Base-by-base conservation (phyloP, 208 protist genomes). In the Wallacemonas sp. region DNA sequence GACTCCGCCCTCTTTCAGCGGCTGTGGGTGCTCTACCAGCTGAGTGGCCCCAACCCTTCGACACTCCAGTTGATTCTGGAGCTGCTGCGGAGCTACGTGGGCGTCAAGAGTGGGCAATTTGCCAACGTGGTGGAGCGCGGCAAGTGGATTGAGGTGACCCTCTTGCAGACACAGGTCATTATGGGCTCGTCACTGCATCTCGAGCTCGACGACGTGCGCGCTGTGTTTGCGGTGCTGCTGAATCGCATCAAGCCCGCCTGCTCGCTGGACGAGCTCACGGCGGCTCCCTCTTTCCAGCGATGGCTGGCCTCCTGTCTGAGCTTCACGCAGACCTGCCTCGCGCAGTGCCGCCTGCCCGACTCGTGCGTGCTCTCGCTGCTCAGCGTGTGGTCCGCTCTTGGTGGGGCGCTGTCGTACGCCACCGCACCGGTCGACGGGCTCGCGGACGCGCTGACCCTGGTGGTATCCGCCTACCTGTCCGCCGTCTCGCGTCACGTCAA, bases 161-260 rank as follows among this genome's bases (percentile, higher is more conserved):
- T 92, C 44, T 64, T 71, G 67, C 77, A 85, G 54, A 86, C 80
- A 18, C 65, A 85, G 16, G 57, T 77, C 0, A 68, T 87, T 23
- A 86, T 92, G 77, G 65, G 83, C 59, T 63, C 66, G 26, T 57
- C 45, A 44, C 28, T 64, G 32, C 79, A 88, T 59, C 63, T 83
- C 16, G 79, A 84, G 11, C 74, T 62, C 38, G 77, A 70, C 67
- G 79, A 74, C 22, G 72, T 70, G 20, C 72, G 68, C 14, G 23
- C 57, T 11, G 50, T 46, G 7, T 84, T 86, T 46, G 72, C 76
- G 42, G 61, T 75, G 0, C 65, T 87, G 11, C 59, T 90, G n/a
- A 86, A 82, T 57, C 68, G 80, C 23, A 61, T 90, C 3, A 90
- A 90, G 72, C 84, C 79, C 7, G 84, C 78, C 57, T 84, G 78